Conservation (phyloP, 2,329 filamentous ascomycete species). For the Tympanopsis confertula region DNA sequence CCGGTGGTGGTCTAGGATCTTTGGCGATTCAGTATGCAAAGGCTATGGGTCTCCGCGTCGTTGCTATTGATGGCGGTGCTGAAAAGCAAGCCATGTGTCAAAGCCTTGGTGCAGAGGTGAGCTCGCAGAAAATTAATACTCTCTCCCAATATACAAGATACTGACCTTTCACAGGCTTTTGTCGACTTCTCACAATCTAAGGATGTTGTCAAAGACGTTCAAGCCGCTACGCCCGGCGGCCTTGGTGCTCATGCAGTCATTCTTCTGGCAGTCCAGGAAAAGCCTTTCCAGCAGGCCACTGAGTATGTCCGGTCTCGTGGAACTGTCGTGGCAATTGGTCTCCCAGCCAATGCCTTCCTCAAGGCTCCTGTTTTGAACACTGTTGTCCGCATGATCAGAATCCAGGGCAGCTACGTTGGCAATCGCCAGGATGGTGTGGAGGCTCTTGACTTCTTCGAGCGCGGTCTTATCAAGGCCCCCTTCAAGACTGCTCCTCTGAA, state of each 20-base stretch:
- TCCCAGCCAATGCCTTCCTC: constrained; percentile 71
- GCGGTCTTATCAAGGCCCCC: constrained; percentile 75
- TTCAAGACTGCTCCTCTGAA: constrained; percentile 76
- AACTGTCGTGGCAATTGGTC: constrained; percentile 76
- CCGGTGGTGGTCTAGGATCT: constrained; percentile 70
- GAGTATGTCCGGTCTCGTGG: constrained; percentile 77
- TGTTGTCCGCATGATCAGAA: constrained; percentile 80
- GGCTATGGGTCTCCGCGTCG: constrained; percentile 73
- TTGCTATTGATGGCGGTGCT: constrained; percentile 73
- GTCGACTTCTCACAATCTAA: constrained; percentile 70
- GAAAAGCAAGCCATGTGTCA: constrained; percentile 67
- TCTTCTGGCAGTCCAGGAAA: constrained; percentile 75
- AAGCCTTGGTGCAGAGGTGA: constrained; percentile 51
- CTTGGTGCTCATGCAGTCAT: constrained; percentile 80
- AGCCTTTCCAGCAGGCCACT: constrained; percentile 89
- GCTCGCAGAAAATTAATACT: constrained; percentile 6
- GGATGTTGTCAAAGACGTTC: constrained; percentile 75
- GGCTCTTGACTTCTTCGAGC: constrained; percentile 78
- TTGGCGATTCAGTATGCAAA: constrained; percentile 79
- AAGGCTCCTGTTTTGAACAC: constrained; percentile 80
- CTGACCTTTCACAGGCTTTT: constrained; percentile 29
- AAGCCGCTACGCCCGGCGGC: constrained; percentile 67
- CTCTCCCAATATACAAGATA: not conserved
- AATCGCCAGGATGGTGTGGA: constrained; percentile 81
- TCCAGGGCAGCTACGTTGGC: constrained; percentile 88